These are phyloP conservation scores for Coemansia asiatica DNA, from an alignment of 192 early-diverging fungal genomes.

Conservation along the genomic window DNA sequence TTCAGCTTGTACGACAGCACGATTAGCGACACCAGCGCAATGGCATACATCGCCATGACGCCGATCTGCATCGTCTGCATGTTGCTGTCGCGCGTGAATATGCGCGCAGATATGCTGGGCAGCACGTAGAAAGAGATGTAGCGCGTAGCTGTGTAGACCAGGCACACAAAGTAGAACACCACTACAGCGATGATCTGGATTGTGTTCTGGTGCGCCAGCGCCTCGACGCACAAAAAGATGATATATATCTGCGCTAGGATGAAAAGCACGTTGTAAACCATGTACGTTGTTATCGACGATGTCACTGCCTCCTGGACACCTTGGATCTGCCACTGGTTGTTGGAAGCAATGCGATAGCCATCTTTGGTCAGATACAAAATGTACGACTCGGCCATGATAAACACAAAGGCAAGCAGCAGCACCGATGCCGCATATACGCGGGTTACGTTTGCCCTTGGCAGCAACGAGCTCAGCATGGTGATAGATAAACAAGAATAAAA, in stretches of 20 bases:
- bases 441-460: constrained; percentile 29
- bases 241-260: constrained; percentile 50
- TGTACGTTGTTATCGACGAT: constrained; percentile 39
- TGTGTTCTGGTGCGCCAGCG: constrained; percentile 37
- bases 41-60: constrained; percentile 27
- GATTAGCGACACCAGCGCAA: constrained; percentile 29
- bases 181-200: constrained; percentile 50
- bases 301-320: constrained; percentile 37
- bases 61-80: constrained; percentile 42
- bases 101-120: constrained; percentile 37
- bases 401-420: constrained; percentile 34
- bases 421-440: constrained; percentile 28
- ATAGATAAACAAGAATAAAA: background rate
- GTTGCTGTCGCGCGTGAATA: constrained; percentile 40
- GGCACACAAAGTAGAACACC: constrained; percentile 44
- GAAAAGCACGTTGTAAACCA: constrained; percentile 51
- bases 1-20: constrained; percentile 54
- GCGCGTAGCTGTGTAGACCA: constrained; percentile 25
- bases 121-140: constrained; percentile 37
- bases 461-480: background rate
- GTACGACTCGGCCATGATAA: constrained; percentile 46
- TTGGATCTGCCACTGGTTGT: constrained; percentile 36
- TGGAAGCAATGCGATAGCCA: constrained; percentile 8
- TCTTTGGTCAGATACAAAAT: constrained; percentile 29
- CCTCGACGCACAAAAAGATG: constrained; percentile 43